Evolutionary conservation across 1,139 yeast genomes (phyloP), one percentile per base, ranked within the genome.

Genomic region (Hyphopichia wangnamkhiaoensis): DNA sequence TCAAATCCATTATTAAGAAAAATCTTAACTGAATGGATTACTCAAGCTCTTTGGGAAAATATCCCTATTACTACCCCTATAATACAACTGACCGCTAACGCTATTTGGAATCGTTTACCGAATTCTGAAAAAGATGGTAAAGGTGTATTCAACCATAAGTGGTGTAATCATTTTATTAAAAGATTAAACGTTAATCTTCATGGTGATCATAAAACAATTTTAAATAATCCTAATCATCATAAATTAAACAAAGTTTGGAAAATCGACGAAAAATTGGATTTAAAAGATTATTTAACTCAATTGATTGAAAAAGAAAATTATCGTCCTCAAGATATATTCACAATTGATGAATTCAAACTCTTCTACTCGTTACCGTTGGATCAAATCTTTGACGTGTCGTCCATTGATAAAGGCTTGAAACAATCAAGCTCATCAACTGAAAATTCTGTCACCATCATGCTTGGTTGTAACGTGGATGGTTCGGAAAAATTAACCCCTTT

Each of bases 31-130:
- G 87, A 82, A 56, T 82, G 87, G 87, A 78, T 81, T 36, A 75
- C 84, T 1, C 87, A 81, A 53, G 79, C 82, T 18, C 72, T 76
- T 1, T 81, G 88, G 87, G 84, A 80, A 53, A 74, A 73, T 35
- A 78, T 80, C 21, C 87, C 87, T 2, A 74, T 81, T 6, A 79
- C 85, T 0, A 74, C 82, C 0, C 84, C 85, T 0, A 78, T 80
- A 18, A 70, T 82, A 20, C 82, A 79, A 49, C 79, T 77, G 57
- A 79, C 87, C 1, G 86, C 88, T 1, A 71, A 75, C 39, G 74
- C 82, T 5, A 76, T 81, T 21, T 82, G 87, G 87, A 79, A 76
- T 34, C 62, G 79, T 37, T 62, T 81, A 16, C 84, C 87, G 0
- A 60, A 68, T 1, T 62, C 66, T 20, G 71, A 71, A 39, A 76